Evolutionary conservation across 2,329 filamentous ascomycete species (phyloP), one percentile per base, ranked within the genome.

Genomic region (Sporothrix euskadiensis): DNA sequence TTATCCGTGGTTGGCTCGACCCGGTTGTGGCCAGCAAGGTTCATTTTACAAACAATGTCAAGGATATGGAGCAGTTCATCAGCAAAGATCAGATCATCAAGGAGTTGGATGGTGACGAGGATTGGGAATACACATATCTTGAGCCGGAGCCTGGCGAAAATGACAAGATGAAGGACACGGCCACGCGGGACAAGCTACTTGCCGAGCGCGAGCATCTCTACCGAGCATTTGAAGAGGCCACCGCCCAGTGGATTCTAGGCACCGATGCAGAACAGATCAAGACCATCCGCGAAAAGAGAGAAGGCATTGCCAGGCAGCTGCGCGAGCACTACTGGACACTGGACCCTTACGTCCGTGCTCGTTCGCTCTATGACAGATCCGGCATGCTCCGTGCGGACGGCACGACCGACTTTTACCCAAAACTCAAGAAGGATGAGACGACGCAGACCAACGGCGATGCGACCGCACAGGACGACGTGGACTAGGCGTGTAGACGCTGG

Each of bases 1-100:
- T 99, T 76, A 97, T 99, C 80, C 91, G 90, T 76, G 94, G 94
- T 77, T 99, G 96, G 96, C 88, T 99, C 52, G 96, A 99, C 81
- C 96, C 96, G 1, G 95, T 99, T 3, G 95, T 99, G 39, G 96
- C 96, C 32, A 87, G 89, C 79, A 99, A 99, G 82, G 92, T 99
- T 26, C 90, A 98, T 81, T 98, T 98, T 81, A 96, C 93, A 73
- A 96, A 94, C 79, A 93, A 89, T 77, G 84, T 90, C 72, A 87
- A 91, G 72, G 95, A 98, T 71, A 85, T 99, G 71, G 88, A 92
- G 76, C 85, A 90, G 73, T 98, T 91, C 80, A 91, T 99, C 73
- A 86, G 89, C 12, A 85, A 85, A 54, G 85, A 85, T 63, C 90
- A 91, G 66, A 92, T 98, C 76, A 88, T 91, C 74, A 92, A 91